Evolutionary conservation across 108 stramenopile genomes (phyloP).

Genomic region (Ochromonas danica): DNA sequence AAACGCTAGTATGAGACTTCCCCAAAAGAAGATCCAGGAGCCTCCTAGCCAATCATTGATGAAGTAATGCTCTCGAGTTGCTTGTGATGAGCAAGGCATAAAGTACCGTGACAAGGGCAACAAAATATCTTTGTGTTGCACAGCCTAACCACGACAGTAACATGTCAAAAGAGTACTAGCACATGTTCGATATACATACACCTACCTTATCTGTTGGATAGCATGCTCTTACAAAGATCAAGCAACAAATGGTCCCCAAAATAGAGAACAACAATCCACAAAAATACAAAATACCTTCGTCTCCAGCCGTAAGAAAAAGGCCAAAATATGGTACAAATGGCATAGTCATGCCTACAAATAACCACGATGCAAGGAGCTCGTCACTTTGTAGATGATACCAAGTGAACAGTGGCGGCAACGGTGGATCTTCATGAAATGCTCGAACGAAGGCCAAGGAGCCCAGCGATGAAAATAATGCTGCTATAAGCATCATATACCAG

Average conservation of each 20-base stretch:
- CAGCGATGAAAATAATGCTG: slow-evolving; percentile 10
- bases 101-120: neutral
- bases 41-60: slow-evolving; percentile 19
- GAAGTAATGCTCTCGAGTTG: neutral
- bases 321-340: slow-evolving; percentile 11
- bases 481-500: slow-evolving; percentile 5
- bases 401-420: slow-evolving; percentile 14
- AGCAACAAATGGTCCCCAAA: neutral
- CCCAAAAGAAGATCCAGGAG: slow-evolving; percentile 1
- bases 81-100: neutral
- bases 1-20: neutral
- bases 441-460: slow-evolving; percentile 33
- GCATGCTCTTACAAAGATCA: slow-evolving; percentile 24
- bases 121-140: slow-evolving; percentile 2
- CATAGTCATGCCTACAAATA: neutral
- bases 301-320: neutral
- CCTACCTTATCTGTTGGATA: no score
- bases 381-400: slow-evolving; percentile 9
- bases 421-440: slow-evolving; percentile 25
- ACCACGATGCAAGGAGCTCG: slow-evolving; percentile 28
- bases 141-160: no score
- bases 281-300: neutral
- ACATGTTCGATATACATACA: no score
- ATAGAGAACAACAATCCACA: neutral
- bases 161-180: no score